Percentiles rank a stretch among this genome's conserved stretches.
Conservation (phyloP, 805 yeast species). For the Metschnikowia reukaufii region DNA sequence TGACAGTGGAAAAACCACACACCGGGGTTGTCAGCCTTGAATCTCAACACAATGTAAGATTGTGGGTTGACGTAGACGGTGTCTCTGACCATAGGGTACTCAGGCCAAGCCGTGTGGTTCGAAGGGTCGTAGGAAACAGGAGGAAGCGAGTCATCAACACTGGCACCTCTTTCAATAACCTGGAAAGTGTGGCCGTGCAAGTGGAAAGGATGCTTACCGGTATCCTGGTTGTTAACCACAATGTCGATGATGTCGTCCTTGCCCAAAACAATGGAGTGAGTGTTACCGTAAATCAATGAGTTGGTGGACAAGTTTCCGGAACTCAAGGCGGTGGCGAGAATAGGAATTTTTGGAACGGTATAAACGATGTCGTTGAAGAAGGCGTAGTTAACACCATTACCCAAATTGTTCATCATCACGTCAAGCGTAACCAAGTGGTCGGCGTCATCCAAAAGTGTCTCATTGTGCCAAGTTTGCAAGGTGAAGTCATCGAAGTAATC, state of each 20-base stretch:
- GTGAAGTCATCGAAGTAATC: slow-evolving; percentile 42
- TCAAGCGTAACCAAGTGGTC: slow-evolving; percentile 69
- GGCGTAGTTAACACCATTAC: slow-evolving; percentile 91
- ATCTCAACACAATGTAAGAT: slow-evolving; percentile 82
- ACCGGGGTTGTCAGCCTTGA: slow-evolving; percentile 94
- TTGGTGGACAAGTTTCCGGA: slow-evolving; percentile 62
- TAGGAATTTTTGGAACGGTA: slow-evolving; percentile 80
- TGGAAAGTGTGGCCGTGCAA: slow-evolving; percentile 94
- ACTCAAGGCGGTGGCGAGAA: slow-evolving; percentile 73
- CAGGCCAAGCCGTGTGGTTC: slow-evolving; percentile 50
- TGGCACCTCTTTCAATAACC: slow-evolving; percentile 68
- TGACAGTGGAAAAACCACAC: slow-evolving; percentile 99
- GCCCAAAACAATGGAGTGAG: slow-evolving; percentile 70
- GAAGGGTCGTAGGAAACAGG: slow-evolving; percentile 59
- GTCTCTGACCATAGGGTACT: slow-evolving; percentile 83
- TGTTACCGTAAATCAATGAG: slow-evolving; percentile 71
- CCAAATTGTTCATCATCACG: slow-evolving; percentile 81
- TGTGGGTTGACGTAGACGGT: slow-evolving; percentile 75
- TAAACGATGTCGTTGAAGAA: slow-evolving; percentile 88
- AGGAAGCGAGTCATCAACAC: slow-evolving; percentile 50
- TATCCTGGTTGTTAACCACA: slow-evolving; percentile 79
- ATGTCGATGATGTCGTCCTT: slow-evolving; percentile 72
- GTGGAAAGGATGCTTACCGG: slow-evolving; percentile 97
- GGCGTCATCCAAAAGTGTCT: slow-evolving; percentile 59
- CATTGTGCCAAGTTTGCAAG: slow-evolving; percentile 30